phyloP scores from a whole-genome alignment of 2,329 filamentous ascomycete species.

The Xylaria hypoxylon region DNA sequence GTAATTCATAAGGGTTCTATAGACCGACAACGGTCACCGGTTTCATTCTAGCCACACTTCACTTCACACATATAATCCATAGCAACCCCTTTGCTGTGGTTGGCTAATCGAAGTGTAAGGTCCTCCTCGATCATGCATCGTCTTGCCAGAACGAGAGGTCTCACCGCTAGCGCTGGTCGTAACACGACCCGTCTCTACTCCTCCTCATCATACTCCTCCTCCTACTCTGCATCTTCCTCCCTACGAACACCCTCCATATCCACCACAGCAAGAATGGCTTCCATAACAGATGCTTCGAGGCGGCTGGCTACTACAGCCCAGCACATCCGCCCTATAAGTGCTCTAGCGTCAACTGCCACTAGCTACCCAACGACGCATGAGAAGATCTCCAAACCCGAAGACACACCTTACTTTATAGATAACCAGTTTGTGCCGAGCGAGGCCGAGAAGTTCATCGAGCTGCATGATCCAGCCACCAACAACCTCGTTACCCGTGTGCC shows the following conservation, averaged over 20 bases:
- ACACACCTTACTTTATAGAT: slow-evolving; percentile 85
- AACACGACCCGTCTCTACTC: slow-evolving; percentile 44
- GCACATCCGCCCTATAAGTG: slow-evolving; percentile 64
- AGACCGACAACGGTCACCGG: slow-evolving; percentile 36
- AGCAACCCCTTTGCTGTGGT: slow-evolving; percentile 14
- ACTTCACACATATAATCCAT: slow-evolving; percentile 9
- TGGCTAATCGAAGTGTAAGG: slow-evolving; percentile 18
- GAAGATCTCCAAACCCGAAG: slow-evolving; percentile 72
- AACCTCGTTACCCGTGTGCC: slow-evolving; percentile 86
- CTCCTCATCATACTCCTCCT: slow-evolving; percentile 24
- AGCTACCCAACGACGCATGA: slow-evolving; percentile 79
- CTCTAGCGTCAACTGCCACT: slow-evolving; percentile 66
- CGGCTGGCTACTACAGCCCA: slow-evolving; percentile 68
- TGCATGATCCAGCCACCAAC: slow-evolving; percentile 87
- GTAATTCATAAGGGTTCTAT: slow-evolving; percentile 19
- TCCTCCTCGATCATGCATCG: slow-evolving; percentile 46
- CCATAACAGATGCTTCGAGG: slow-evolving; percentile 58
- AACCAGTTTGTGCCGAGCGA: slow-evolving; percentile 79
- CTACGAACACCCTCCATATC: slow-evolving; percentile 31
- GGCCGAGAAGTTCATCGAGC: slow-evolving; percentile 79
- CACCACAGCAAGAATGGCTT: slow-evolving; percentile 51
- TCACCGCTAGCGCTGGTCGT: slow-evolving; percentile 45
- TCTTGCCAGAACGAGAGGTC: slow-evolving; percentile 45
- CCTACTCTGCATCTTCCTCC: slow-evolving; percentile 6
- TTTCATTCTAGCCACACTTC: slow-evolving; percentile 6